Conservation (phyloP, 2,329 filamentous ascomycete species). For the Hypoxylon sp. region DNA sequence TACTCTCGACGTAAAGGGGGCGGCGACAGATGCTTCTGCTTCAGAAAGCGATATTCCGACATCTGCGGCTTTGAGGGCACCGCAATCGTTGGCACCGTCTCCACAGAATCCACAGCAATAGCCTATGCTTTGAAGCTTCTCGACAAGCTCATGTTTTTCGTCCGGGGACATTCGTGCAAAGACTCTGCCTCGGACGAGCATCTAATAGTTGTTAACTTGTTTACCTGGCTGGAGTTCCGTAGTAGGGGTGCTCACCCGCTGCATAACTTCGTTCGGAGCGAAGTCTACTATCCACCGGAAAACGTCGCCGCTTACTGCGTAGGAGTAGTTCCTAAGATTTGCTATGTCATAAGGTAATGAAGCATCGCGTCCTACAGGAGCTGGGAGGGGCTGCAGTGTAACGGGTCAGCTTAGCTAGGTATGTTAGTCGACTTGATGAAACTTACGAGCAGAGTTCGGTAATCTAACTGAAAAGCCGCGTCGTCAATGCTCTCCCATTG, state of each 20-base stretch:
- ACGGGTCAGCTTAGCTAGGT: constrained; percentile 14
- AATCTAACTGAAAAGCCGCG: constrained; percentile 79
- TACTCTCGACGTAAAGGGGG: constrained; percentile 92
- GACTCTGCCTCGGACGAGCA: constrained; percentile 91
- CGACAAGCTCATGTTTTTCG: constrained; percentile 96
- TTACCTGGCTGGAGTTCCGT: neutral
- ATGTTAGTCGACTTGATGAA: neutral
- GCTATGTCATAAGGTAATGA: constrained; percentile 88
- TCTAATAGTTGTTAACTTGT: constrained; percentile 61
- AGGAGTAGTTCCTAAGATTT: constrained; percentile 84
- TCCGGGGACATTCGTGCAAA: constrained; percentile 99
- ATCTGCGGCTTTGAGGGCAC: constrained; percentile 94
- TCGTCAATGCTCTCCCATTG: constrained; percentile 98
- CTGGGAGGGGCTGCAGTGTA: constrained; percentile 71
- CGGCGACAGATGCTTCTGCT: constrained; percentile 97
- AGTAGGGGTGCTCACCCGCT: constrained; percentile 62
- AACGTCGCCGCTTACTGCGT: constrained; percentile 91
- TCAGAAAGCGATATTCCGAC: constrained; percentile 97
- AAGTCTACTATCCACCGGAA: constrained; percentile 98
- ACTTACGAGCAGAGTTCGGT: constrained; percentile 76
- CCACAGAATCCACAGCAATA: constrained; percentile 97
- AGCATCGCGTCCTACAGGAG: constrained; percentile 77
- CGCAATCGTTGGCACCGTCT: constrained; percentile 97
- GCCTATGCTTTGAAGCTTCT: constrained; percentile 95
- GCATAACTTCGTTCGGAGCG: constrained; percentile 81